Conservation (phyloP, 805 yeast species). For the Starmerella ratchasimensis region DNA sequence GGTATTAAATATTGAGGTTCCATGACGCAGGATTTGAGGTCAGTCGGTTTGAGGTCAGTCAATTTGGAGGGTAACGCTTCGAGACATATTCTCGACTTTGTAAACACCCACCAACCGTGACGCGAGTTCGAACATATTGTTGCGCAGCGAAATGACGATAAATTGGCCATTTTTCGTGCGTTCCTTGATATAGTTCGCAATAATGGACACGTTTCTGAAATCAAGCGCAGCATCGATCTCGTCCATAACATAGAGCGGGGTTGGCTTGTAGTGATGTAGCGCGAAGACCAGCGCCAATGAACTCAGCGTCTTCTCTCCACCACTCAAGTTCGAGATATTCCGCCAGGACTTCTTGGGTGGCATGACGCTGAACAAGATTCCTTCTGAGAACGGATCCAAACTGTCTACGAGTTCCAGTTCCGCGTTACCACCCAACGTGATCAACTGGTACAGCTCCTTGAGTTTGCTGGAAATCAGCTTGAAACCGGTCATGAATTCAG, state of each 20-base stretch:
- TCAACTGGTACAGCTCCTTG: constrained; percentile 96
- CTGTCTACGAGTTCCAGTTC: constrained; percentile 91
- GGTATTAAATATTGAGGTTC: too few relatives aligned
- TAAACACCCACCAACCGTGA: constrained; percentile 90
- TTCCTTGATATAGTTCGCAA: constrained; percentile 92
- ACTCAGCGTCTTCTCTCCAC: constrained; percentile 94
- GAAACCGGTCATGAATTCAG: constrained; percentile 91
- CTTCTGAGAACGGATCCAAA: constrained; percentile 95
- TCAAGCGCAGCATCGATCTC: constrained; percentile 98
- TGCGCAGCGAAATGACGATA: constrained; percentile 84
- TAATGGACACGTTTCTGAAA: constrained; percentile 91
- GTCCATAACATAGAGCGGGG: constrained; percentile 96
- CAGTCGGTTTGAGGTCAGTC: not conserved
- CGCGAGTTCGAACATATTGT: constrained; percentile 95
- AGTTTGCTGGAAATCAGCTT: constrained; percentile 70
- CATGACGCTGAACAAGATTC: constrained; percentile 93
- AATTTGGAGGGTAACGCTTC: constrained; percentile 44
- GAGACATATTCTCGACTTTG: constrained; percentile 82
- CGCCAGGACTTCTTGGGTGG: constrained; percentile 98
- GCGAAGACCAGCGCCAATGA: constrained; percentile 94
- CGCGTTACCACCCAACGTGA: constrained; percentile 98
- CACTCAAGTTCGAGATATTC: constrained; percentile 84
- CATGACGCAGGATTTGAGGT: too few relatives aligned
- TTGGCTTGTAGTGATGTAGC: constrained; percentile 86
- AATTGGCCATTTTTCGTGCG: constrained; percentile 94